Percentiles rank a stretch among this genome's conserved stretches.
Conservation (phyloP, 139 green algal species). For the Chlamydomonas sp. region DNA sequence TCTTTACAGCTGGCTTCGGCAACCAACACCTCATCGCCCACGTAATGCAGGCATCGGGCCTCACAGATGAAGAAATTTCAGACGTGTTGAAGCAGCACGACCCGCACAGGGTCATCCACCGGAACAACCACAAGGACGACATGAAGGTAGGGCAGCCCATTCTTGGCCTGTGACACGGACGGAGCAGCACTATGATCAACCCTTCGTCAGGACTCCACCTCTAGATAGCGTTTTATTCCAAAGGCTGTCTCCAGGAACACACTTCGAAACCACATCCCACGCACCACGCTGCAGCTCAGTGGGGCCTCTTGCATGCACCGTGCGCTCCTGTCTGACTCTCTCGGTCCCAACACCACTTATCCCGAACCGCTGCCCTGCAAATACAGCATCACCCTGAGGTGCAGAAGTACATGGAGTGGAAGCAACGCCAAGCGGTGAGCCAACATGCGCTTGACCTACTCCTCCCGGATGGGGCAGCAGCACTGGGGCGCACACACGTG, state of each 20-base stretch:
- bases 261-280: too few species aligned
- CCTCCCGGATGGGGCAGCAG: not conserved
- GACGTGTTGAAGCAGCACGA: slow-evolving; percentile 12
- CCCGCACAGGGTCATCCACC: slow-evolving; percentile 5
- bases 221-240: too few species aligned
- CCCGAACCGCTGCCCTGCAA: too few species aligned
- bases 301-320: too few species aligned
- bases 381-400: slow-evolving; percentile 35
- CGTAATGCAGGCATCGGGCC: not conserved
- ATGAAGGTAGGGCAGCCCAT: not conserved
- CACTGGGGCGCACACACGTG: not conserved
- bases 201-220: too few species aligned
- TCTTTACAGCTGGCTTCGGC: not conserved
- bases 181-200: not conserved
- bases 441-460: too few species aligned
- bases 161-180: not conserved
- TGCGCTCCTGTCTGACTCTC: too few species aligned
- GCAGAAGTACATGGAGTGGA: slow-evolving; percentile 25
- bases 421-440: not conserved
- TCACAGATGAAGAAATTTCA: slow-evolving; percentile 4
- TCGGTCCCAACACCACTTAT: too few species aligned
- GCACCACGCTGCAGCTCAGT: too few species aligned
- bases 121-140: slow-evolving; percentile 15
- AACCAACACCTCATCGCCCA: not conserved
- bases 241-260: too few species aligned